Percentiles rank a stretch among this genome's conserved stretches.
These are phyloP conservation scores for Aspergillus bridgeri DNA, from an alignment of 495 filamentous ascomycete genomes.

Conservation along the genomic window DNA sequence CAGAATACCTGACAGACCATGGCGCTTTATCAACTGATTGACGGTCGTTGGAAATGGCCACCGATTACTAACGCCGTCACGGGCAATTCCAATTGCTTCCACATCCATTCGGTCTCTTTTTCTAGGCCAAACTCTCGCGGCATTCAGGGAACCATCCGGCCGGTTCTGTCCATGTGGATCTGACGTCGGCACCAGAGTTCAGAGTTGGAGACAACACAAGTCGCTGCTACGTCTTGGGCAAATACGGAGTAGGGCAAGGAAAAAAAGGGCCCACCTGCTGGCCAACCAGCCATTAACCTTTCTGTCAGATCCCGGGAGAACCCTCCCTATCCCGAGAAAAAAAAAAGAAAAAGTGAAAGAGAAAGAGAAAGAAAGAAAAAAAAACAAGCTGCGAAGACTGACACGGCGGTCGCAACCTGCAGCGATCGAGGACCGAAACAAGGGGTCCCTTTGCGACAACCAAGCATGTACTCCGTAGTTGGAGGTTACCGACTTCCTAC, in stretches of 20 bases:
- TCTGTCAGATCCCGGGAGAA: too few species aligned
- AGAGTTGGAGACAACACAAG: background rate
- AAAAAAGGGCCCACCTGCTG: background rate
- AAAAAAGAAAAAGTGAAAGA: background rate
- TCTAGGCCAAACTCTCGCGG: background rate
- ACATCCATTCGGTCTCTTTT: background rate
- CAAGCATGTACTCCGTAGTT: background rate
- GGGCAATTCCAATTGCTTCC: background rate
- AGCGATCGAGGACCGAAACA: background rate
- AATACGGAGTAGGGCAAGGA: background rate
- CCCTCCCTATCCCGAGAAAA: too few species aligned
- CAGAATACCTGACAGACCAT: too few species aligned
- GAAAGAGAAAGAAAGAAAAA: too few species aligned
- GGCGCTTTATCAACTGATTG: too few species aligned
- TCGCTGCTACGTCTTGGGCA: too few species aligned
- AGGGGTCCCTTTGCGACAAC: background rate
- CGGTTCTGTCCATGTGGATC: slow-evolving; percentile 22
- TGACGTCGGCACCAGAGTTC: slow-evolving; percentile 21
- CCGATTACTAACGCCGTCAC: too few species aligned
- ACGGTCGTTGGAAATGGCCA: too few species aligned
- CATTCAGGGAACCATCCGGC: background rate
- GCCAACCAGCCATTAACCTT: background rate
- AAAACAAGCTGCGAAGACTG: background rate
- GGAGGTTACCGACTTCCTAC: background rate
- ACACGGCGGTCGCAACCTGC: background rate